Conservation (phyloP, 306 rosid genomes). For the Carpinus viminea region DNA sequence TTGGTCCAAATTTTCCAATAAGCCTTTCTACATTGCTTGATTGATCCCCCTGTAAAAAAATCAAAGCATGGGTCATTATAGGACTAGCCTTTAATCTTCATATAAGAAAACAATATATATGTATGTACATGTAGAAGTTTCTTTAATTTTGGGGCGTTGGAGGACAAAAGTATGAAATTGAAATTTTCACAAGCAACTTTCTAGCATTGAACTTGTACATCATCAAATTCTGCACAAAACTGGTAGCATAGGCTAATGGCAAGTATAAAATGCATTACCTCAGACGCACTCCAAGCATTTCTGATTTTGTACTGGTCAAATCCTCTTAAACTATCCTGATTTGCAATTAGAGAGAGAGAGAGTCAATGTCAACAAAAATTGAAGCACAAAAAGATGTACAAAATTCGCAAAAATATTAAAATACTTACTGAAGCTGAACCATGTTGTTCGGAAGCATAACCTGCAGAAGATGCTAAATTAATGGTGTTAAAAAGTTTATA, state of each 20-base stretch:
- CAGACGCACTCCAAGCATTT: slow-evolving; percentile 27
- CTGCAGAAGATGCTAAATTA: slow-evolving; percentile 45
- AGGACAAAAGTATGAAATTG: not conserved
- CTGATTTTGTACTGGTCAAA: slow-evolving; percentile 24
- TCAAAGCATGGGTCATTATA: slow-evolving; percentile 13
- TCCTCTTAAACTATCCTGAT: slow-evolving; percentile 42
- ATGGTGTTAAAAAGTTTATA: not conserved
- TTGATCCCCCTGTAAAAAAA: slow-evolving; percentile 55
- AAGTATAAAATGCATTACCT: slow-evolving; percentile 42
- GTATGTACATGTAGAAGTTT: not conserved
- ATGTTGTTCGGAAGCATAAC: slow-evolving; percentile 64
- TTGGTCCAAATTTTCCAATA: slow-evolving; percentile 64
- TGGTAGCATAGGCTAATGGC: slow-evolving; percentile 5
- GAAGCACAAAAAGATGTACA: slow-evolving; percentile 11
- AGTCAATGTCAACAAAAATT: slow-evolving; percentile 19
- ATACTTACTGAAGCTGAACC: slow-evolving; percentile 65
- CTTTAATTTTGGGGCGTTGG: not conserved
- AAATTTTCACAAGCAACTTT: slow-evolving; percentile 5
- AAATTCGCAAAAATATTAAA: slow-evolving; percentile 22
- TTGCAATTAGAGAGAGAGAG: slow-evolving; percentile 21
- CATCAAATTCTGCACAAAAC: slow-evolving; percentile 15
- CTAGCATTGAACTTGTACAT: slow-evolving; percentile 16
- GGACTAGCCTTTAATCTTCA: too few species aligned
- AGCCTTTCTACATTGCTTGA: slow-evolving; percentile 66
- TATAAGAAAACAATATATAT: too few species aligned